Conservation (phyloP, 225 moss, liverwort and hornwort genomes). For the Polytrichum commune region DNA sequence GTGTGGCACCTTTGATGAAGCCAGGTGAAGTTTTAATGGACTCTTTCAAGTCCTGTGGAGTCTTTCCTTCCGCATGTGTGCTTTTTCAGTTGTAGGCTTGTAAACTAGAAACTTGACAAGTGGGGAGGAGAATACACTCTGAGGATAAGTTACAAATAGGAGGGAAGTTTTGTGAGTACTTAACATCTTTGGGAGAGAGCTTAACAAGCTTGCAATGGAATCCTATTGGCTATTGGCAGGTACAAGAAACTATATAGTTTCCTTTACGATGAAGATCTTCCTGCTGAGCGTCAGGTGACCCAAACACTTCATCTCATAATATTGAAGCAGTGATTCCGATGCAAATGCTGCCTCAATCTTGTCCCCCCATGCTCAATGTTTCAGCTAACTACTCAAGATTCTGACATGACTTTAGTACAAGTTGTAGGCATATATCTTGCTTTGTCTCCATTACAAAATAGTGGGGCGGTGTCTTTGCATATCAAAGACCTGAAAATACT, state of each 20-base stretch:
- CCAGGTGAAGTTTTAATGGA: slow-evolving; percentile 33
- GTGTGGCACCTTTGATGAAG: slow-evolving; percentile 83
- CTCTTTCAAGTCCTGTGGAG: no score
- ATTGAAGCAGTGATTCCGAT: background rate
- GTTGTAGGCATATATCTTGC: no score
- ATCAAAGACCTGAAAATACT: no score
- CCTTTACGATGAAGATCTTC: slow-evolving; percentile 86
- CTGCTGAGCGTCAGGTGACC: slow-evolving; percentile 84
- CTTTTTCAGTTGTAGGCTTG: background rate
- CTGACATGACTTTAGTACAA: no score
- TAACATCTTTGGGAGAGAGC: background rate
- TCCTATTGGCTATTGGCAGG: slow-evolving; percentile 28
- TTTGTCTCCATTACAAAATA: no score
- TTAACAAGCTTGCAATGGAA: background rate
- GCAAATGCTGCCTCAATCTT: background rate
- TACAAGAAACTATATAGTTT: slow-evolving; percentile 93
- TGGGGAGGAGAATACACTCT: background rate
- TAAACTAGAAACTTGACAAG: background rate
- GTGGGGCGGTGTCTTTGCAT: no score
- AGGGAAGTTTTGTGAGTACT: background rate
- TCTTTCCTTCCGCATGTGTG: background rate
- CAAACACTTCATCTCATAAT: no score
- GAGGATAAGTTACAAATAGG: background rate
- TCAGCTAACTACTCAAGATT: no score
- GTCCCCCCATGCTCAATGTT: no score